A percentile compares a stretch with the other conserved stretches of the same genome.
These are phyloP conservation scores for Teunomyces atbi DNA, from an alignment of 805 yeast species.

Conservation along the genomic window DNA sequence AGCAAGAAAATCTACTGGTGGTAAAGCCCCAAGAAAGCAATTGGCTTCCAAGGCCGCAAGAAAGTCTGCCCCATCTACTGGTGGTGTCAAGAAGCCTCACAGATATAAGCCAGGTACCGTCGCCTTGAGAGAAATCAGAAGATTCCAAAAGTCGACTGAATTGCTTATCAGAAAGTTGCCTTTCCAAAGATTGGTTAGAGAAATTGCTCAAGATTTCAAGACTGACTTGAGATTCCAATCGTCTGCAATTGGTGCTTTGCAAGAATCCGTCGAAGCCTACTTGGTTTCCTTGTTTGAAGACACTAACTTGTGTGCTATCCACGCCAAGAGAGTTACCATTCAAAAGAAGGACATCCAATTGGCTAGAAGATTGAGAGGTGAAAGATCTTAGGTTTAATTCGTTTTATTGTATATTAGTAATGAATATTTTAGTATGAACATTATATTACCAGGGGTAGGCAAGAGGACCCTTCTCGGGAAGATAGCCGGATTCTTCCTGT, in stretches of 20 bases:
- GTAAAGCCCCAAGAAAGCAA: conserved; percentile 95
- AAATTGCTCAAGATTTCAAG: conserved; percentile 92
- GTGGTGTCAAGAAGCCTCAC: conserved; percentile 93
- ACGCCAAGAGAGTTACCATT: conserved; percentile 98
- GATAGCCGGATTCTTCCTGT: conserved; percentile 45
- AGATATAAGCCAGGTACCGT: conserved; percentile 98
- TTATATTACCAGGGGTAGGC: conserved; percentile 40
- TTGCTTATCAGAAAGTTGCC: conserved; percentile 94
- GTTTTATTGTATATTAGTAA: conserved; percentile 13
- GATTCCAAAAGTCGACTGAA: conserved; percentile 96
- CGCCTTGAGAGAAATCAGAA: conserved; percentile 94
- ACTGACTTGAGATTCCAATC: conserved; percentile 95
- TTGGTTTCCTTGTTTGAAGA: conserved; percentile 95
- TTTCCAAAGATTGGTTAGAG: conserved; percentile 95
- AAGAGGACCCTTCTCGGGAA: conserved; percentile 38
- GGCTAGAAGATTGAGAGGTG: conserved; percentile 98
- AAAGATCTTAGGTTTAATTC: conserved; percentile 60
- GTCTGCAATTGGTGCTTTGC: conserved; percentile 95
- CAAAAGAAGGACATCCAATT: conserved; percentile 98
- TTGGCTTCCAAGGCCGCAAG: conserved; percentile 90
- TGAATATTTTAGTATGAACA: conserved; percentile 6
- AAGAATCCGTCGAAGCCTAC: conserved; percentile 98
- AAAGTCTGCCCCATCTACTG: conserved; percentile 88
- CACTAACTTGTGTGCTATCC: conserved; percentile 97
- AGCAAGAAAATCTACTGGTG: conserved; percentile 94